A percentile compares a stretch with the other conserved stretches of the same genome.
These are phyloP conservation scores for Chaetoceros tenuissimus DNA, from an alignment of 108 stramenopile genomes.

Conservation along the genomic window DNA sequence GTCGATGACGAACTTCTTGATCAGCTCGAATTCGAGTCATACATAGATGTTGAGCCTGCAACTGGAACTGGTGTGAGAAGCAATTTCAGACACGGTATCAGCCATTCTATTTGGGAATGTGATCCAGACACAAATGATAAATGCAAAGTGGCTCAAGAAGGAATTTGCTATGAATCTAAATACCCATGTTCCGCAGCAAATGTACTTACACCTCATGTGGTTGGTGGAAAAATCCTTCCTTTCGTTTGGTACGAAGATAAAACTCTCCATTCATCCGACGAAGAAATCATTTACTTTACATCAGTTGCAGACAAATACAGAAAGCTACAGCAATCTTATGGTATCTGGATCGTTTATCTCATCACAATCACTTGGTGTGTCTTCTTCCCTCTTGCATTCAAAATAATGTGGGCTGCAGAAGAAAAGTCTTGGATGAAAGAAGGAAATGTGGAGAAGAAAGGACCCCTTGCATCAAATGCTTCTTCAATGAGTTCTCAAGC, in stretches of 20 bases:
- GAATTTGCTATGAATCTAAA: constrained; percentile 24
- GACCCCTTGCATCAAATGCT: too few species aligned
- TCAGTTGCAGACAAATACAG: not conserved
- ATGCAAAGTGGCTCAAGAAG: constrained; percentile 20
- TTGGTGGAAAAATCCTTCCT: constrained; percentile 36
- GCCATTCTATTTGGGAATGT: constrained; percentile 45
- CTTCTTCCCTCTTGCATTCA: not conserved
- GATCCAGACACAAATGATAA: constrained; percentile 32
- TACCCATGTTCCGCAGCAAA: constrained; percentile 43
- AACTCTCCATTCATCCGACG: constrained; percentile 17
- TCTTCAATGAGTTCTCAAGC: too few species aligned
- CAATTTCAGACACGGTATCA: constrained; percentile 35
- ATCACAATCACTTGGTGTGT: not conserved
- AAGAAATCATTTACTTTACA: constrained; percentile 6
- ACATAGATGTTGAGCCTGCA: constrained; percentile 36
- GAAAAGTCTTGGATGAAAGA: not conserved
- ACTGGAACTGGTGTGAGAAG: constrained; percentile 33
- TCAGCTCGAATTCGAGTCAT: constrained; percentile 16
- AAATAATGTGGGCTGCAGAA: not conserved
- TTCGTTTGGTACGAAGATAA: constrained; percentile 23
- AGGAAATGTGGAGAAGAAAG: too few species aligned
- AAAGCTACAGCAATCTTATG: not conserved
- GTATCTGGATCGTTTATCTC: not conserved
- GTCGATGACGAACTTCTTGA: not conserved
- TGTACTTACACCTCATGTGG: constrained; percentile 34